These are phyloP conservation scores for Leccinum imitatum DNA, from an alignment of 768 basidiomycete genomes.

Conservation along the genomic window DNA sequence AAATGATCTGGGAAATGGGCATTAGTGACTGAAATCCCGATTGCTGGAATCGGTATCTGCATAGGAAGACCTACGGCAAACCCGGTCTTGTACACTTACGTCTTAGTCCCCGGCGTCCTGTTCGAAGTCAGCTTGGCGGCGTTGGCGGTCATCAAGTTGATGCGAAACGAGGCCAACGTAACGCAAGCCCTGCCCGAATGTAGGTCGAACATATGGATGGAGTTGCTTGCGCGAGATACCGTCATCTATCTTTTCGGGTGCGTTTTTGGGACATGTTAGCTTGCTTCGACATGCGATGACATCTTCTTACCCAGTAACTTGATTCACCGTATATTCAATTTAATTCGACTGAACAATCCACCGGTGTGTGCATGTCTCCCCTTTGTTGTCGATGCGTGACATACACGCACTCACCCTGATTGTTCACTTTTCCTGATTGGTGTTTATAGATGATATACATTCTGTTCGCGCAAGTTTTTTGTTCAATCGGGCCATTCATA, in stretches of 20 bases:
- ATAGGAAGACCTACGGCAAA: neutral
- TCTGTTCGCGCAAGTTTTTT: neutral
- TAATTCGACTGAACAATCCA: neutral
- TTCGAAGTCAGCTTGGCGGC: slow-evolving; percentile 2
- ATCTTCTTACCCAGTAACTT: neutral
- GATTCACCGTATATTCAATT: neutral
- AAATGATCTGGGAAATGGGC: neutral
- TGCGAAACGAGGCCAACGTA: neutral
- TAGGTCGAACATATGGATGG: slow-evolving; percentile 1
- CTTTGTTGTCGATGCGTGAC: neutral
- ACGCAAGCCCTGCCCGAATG: neutral
- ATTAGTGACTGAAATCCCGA: neutral
- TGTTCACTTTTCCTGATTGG: neutral
- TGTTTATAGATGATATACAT: neutral
- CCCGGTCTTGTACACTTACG: slow-evolving; percentile 3
- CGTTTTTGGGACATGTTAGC: neutral
- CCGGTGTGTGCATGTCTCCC: neutral
- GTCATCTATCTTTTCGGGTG: slow-evolving; percentile 7
- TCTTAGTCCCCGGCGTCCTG: slow-evolving; percentile 2
- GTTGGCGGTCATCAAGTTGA: slow-evolving; percentile 1
- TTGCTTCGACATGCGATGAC: neutral
- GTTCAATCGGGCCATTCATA: slow-evolving; percentile 5
- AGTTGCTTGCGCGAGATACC: slow-evolving; percentile 7
- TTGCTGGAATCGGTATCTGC: neutral
- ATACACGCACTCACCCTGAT: neutral